Base-by-base conservation (phyloP, 2,329 filamentous ascomycete genomes). In the Exophiala dermatitidis region DNA sequence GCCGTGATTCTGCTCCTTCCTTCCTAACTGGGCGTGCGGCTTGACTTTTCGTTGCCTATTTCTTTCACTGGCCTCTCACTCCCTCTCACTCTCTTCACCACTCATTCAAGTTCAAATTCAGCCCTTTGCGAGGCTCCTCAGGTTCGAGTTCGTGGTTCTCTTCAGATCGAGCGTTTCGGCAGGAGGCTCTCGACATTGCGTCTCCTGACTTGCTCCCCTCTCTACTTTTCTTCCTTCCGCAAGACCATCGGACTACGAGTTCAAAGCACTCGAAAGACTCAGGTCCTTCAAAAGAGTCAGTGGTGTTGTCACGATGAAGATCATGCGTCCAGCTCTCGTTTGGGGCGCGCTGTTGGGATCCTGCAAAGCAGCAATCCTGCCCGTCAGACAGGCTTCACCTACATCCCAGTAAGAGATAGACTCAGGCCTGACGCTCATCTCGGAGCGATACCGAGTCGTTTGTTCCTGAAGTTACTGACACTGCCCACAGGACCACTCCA, bases 281-380 rank as follows among this genome's bases (percentile, higher is more conserved):
- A 52, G 8, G 12, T 46, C 5, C 19, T 7, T 41, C 4, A 10
- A 34, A 9, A 26, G 12, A 41, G 4, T 9, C 38, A 41, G 12
- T 5, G 28, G 19, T 26, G 38, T 26, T 41, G 38, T 28, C 52
- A 53, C 32, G 30, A 58, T 58, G 56, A 58, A 37, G 50, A 30
- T 50, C 30, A 5, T 43, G 9, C 31, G 29, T 10, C 30, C 38
- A 6, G 19, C 32, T 33, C 52, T 58, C 32, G 43, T 57, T 19
- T 5, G 56, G 31, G 56, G 48, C 41, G 53, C 42, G 26, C 28
- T 57, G 9, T 54, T 36, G 29, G 48, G 34, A 8, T 8, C 44
- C 29, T 48, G 46, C 37, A 32, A 50, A 50, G 56, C 45, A 44
- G 58, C 50, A 19, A 29, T 59, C 42, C 44, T 59, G 40, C 56